These are phyloP conservation scores for Acer campestre DNA, from an alignment of 345 rosid species.

Conservation along the genomic window DNA sequence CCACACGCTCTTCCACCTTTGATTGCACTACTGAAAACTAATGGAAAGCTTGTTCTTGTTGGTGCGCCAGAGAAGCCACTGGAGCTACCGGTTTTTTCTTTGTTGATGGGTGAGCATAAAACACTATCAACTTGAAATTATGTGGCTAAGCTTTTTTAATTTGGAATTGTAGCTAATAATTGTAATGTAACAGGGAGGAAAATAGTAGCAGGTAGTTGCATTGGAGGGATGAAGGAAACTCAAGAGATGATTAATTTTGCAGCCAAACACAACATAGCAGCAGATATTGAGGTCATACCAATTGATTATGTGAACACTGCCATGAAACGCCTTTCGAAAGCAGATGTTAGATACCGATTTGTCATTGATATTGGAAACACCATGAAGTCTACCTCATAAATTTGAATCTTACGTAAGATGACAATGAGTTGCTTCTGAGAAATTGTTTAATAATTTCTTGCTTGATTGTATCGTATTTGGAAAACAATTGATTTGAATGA, in stretches of 20 bases:
- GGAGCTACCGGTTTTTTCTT: slow-evolving; percentile 38
- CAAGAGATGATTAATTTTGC: slow-evolving; percentile 61
- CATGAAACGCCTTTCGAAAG: slow-evolving; percentile 42
- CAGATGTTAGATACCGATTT: slow-evolving; percentile 57
- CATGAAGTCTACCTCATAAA: slow-evolving; percentile 23
- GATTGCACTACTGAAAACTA: slow-evolving; percentile 43
- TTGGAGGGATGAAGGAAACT: slow-evolving; percentile 61
- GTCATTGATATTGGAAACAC: slow-evolving; percentile 61
- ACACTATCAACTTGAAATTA: not conserved
- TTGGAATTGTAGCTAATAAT: not conserved
- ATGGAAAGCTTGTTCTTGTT: slow-evolving; percentile 56
- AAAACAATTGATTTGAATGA: too few species aligned
- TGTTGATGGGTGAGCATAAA: slow-evolving; percentile 40
- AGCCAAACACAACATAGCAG: slow-evolving; percentile 42
- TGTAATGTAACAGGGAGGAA: slow-evolving; percentile 41
- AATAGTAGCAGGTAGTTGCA: slow-evolving; percentile 39
- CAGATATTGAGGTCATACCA: slow-evolving; percentile 58
- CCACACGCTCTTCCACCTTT: slow-evolving; percentile 47
- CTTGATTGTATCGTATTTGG: rapidly evolving
- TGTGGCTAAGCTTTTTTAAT: not conserved
- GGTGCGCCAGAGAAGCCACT: slow-evolving; percentile 54
- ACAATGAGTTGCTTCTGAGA: too few species aligned
- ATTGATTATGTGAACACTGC: slow-evolving; percentile 56
- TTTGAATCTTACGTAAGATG: too few species aligned
- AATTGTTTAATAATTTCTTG: too few species aligned